A percentile compares a stretch with the other conserved stretches of the same genome.
Evolutionary conservation across 306 rosid species (phyloP).

Genomic region (Albizia julibrissin): DNA sequence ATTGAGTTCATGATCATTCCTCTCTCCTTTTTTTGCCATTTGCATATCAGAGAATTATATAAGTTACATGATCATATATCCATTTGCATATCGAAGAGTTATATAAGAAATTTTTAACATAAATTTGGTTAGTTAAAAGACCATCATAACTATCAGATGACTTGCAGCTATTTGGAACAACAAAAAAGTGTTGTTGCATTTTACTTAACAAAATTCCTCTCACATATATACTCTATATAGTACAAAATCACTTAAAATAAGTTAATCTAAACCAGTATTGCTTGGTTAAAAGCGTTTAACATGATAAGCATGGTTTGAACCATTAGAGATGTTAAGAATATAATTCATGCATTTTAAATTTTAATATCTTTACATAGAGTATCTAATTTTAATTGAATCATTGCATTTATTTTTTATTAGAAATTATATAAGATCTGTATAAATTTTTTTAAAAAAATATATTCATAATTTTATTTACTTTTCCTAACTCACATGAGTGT

Average conservation of each 20-base stretch:
- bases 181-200: too few species aligned
- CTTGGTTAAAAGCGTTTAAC: background rate
- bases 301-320: background rate
- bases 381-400: background rate
- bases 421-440: background rate
- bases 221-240: too few species aligned
- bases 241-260: too few species aligned
- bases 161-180: too few species aligned
- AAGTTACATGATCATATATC: too few species aligned
- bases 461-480: background rate
- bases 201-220: too few species aligned
- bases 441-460: too few species aligned
- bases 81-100: too few species aligned
- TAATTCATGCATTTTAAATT: background rate
- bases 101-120: background rate
- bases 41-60: background rate
- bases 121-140: background rate
- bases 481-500: background rate
- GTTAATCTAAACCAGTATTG: too few species aligned
- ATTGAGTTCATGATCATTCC: constrained; percentile 23
- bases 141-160: background rate
- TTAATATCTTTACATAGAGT: background rate
- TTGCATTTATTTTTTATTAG: background rate
- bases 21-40: background rate
- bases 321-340: background rate